A percentile compares a stretch with the other conserved stretches of the same genome.
Evolutionary conservation across 139 green algal genomes (phyloP).

Genomic region (Picochlorum sp.): DNA sequence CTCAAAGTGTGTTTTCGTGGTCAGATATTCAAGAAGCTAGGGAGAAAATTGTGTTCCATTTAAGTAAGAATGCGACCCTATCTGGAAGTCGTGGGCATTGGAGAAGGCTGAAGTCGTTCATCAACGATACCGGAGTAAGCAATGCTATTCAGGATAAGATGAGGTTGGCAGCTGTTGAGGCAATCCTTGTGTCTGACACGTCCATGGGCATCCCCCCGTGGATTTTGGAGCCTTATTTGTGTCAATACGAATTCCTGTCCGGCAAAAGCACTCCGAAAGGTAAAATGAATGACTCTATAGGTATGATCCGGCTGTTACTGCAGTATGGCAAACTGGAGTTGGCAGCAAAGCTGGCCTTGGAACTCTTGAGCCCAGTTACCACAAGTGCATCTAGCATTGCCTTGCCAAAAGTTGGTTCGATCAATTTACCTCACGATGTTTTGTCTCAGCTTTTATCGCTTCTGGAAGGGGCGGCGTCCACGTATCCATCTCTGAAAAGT

Average conservation of each 20-base stretch:
- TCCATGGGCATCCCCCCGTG: constrained; percentile 18
- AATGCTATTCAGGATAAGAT: not conserved
- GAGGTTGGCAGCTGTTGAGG: constrained; percentile 19
- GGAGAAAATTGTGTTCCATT: not conserved
- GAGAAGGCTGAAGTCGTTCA: constrained; percentile 7
- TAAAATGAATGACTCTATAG: constrained; percentile 21
- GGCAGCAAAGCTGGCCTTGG: constrained; percentile 22
- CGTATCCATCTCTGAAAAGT: too few relatives aligned
- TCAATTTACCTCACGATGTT: too few relatives aligned
- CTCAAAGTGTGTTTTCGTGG: constrained; percentile 9
- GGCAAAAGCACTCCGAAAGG: not conserved
- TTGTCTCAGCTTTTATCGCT: too few relatives aligned
- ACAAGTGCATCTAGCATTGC: not conserved
- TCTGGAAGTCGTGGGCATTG: not conserved
- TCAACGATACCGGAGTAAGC: not conserved
- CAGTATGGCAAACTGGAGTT: constrained; percentile 24
- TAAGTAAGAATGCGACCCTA: not conserved
- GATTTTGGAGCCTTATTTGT: constrained; percentile 25
- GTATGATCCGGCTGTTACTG: constrained; percentile 31
- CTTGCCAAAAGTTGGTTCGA: too few relatives aligned
- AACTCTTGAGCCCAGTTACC: constrained; percentile 9
- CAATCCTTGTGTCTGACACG: constrained; percentile 15
- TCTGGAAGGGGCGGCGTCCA: too few relatives aligned
- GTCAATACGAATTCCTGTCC: not conserved
- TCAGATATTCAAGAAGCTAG: constrained; percentile 9